Evolutionary conservation across 441 rosid genomes (phyloP), one percentile per base, ranked within the genome.

Genomic region (Gossypium trilobum): DNA sequence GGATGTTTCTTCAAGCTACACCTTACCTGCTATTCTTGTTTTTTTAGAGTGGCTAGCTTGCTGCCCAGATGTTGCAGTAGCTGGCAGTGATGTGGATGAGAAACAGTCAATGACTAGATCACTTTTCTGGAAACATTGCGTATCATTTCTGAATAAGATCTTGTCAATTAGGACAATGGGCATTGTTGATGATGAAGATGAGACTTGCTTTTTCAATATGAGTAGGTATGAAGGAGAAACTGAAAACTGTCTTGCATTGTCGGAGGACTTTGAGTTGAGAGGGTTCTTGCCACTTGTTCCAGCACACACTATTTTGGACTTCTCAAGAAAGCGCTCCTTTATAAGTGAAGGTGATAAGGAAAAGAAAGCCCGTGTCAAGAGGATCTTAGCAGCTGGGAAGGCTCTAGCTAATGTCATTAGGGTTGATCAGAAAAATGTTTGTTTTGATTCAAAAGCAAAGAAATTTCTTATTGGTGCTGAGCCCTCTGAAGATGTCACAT

Each of bases 11-110:
- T 80, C 90, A 23, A 95, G 96, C 86, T 89, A 79, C 65, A 86
- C 90, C 36, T 74, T 95, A 70, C 94, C 99, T 58, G 91, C 97
- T 33, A 80, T 91, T 72, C 78, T 95, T 46, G 93, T 95, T 60
- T 91, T 90, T 78, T 78, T 92, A 65, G 99, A 95, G 78, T 95
- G 99, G 97, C 74, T 92, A 84, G 97, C 97, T 46, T 92, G 93
- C 76, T 88, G 70, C 78, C 92, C 97, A 27, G 99, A 91, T 71
- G 67, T 88, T 74, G 91, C 93, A 52, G 27, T 82, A 1, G 60
- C 75, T 8, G 91, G 84, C 57, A 82, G 81, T 72, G 94, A 89
- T 74, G 70, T 77, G 56, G 97, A 91, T 79, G 94, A 89, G 82
- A 87, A 78, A 67, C 97, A 87, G 79, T 78, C 77, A 44, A 70